Percentiles rank a stretch among this genome's conserved stretches.
phyloP scores from a whole-genome alignment of 495 filamentous ascomycete species.

The Clavariopsis aquatica region DNA sequence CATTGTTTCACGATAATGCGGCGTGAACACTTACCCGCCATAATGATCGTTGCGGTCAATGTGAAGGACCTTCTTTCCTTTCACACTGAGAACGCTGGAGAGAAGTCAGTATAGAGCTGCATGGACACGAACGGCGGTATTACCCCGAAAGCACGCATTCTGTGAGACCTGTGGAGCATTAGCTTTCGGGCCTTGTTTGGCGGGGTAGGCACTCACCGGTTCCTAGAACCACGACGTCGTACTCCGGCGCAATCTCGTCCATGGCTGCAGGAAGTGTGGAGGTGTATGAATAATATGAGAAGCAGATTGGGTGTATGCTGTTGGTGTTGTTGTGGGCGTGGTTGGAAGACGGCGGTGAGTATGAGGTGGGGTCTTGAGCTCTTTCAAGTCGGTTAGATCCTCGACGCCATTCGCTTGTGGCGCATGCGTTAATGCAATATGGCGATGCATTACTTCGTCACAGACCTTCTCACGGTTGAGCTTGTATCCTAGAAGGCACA shows the following conservation, averaged over 20 bases:
- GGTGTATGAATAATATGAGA: background rate
- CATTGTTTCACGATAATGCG: background rate
- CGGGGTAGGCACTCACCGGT: constrained; percentile 69
- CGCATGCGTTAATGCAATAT: constrained; percentile 6
- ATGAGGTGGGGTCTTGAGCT: constrained; percentile 13
- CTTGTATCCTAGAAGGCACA: too few species aligned
- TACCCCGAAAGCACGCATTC: constrained; percentile 99
- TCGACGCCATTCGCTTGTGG: constrained; percentile 2
- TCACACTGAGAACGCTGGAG: constrained; percentile 87
- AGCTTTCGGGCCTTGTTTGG: constrained; percentile 36
- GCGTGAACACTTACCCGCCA: constrained; percentile 71
- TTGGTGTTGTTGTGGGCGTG: background rate
- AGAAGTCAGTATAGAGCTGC: constrained; percentile 10
- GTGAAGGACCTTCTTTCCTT: constrained; percentile 98
- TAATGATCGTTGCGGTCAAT: constrained; percentile 99
- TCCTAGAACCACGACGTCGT: constrained; percentile 97
- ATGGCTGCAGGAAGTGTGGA: constrained; percentile 52
- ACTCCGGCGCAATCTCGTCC: constrained; percentile 96
- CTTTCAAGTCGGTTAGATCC: constrained; percentile 21
- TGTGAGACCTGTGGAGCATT: constrained; percentile 70
- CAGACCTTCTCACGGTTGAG: too few species aligned
- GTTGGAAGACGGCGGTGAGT: constrained; percentile 20
- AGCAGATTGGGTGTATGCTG: background rate
- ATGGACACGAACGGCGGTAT: constrained; percentile 26
- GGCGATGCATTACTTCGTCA: too few species aligned